Evolutionary conservation across 2,329 filamentous ascomycete genomes (phyloP), one percentile per base, ranked within the genome.

Genomic region (Neopestalotiopsis sp.): DNA sequence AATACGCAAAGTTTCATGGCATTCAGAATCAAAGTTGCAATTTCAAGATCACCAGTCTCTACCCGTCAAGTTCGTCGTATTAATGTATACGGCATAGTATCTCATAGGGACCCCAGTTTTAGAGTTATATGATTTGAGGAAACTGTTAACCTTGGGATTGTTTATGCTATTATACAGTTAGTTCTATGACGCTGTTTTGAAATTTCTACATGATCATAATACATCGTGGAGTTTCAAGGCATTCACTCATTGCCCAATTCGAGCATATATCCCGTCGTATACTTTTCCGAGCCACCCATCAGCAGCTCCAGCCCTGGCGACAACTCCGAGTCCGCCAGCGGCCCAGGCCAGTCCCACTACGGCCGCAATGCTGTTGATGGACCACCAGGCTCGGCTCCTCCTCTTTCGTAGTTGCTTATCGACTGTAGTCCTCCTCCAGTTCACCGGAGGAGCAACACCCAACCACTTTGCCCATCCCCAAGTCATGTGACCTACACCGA

Each of bases 401-500:
- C 84, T 82, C 71, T 86, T 79, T 64, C 86, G 83, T 45, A 85
- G 85, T 74, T 80, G 82, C 75, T 83, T 87, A 71, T 89, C 88
- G 7, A 85, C 77, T 0, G 75, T 80, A 83, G 77, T 84, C 77
- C 74, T 80, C 78, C 74, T 83, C 82, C 79, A 89, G 74, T 79
- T 87, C 71, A 83, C 84, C 1, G 85, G 84, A 24, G 91, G 91
- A 65, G 90, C 85, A 61, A 88, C 83, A 0, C 90, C 90, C 70
- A 95, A 82, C 92, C 94, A 98, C 79, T 89, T 92, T n/a, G 94
- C 93, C 81, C 90, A 89, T 2, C 95, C 95, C 89, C 94, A 97
- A 7, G 93, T 88, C 78, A 95, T 90, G 82, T 98, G 95, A 70
- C 90, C 93, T 30, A 88, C 90, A 0, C 90, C 92, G 0, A 91